A percentile compares a stretch with the other conserved stretches of the same genome.
Evolutionary conservation across 148 eudicot genomes (phyloP).

Genomic region (Rhododendron kiyosumense): DNA sequence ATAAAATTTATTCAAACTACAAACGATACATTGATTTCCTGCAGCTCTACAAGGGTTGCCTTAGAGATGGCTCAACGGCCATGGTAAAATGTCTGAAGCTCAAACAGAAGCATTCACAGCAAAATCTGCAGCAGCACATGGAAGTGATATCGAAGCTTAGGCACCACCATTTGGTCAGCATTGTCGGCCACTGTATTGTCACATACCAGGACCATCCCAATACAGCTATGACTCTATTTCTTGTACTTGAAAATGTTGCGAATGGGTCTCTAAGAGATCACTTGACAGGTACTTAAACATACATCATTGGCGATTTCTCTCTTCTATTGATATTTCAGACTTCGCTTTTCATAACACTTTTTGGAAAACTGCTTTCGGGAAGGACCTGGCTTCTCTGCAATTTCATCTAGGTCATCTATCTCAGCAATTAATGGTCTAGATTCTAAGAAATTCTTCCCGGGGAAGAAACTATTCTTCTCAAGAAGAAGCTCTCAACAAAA

Average conservation of each 20-base stretch:
- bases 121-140: constrained; percentile 63
- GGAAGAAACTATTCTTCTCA: too few species aligned
- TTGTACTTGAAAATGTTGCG: constrained; percentile 65
- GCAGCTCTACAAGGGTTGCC: constrained; percentile 74
- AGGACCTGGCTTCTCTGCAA: background rate
- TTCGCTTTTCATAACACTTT: background rate
- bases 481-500: background rate
- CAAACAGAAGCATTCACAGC: constrained; percentile 72
- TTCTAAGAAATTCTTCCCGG: background rate
- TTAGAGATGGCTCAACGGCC: constrained; percentile 61
- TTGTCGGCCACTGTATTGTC: constrained; percentile 78
- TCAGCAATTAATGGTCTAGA: background rate
- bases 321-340: background rate
- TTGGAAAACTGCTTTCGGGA: background rate
- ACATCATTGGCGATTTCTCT: background rate
- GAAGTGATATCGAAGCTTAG: constrained; percentile 72
- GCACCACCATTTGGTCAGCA: constrained; percentile 73
- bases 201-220: constrained; percentile 56
- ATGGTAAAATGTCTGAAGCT: constrained; percentile 61
- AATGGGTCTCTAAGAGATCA: constrained; percentile 81
- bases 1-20: background rate
- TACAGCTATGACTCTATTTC: constrained; percentile 52
- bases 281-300: constrained; percentile 45
- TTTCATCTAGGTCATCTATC: background rate
- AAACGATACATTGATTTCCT: background rate